Percentiles rank a stretch among this genome's conserved stretches.
Conservation (phyloP, 176 grass and related monocot species). For the Pontederia paniculata region DNA sequence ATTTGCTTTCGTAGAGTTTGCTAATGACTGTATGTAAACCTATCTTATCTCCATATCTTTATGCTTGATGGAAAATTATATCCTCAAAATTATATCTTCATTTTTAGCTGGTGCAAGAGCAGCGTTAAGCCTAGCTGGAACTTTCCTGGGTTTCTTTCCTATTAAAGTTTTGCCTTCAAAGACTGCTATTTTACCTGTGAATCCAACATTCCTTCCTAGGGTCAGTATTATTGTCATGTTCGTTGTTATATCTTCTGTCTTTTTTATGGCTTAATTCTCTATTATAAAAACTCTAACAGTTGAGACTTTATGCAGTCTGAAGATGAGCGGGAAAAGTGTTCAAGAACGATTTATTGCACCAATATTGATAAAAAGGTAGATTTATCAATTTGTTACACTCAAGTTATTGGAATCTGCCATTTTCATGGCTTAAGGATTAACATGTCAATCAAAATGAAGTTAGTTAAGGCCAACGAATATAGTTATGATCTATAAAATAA, state of each 20-base stretch:
- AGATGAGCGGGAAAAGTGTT: conserved; percentile 31
- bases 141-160: conserved; percentile 14
- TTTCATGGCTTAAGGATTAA: not conserved
- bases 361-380: conserved; percentile 35
- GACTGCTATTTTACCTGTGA: conserved; percentile 44
- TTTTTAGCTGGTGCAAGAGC: conserved; percentile 26
- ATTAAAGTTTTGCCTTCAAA: conserved; percentile 28
- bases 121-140: conserved; percentile 23
- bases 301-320: conserved; percentile 25
- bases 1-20: conserved; percentile 39
- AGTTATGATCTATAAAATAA: not conserved
- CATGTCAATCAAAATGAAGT: not conserved
- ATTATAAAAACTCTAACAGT: not conserved
- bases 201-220: conserved; percentile 38
- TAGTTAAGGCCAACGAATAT: not conserved
- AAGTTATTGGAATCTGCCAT: not conserved
- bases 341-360: conserved; percentile 39
- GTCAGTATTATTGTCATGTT: conserved; percentile 6
- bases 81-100: not conserved
- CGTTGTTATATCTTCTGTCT: not conserved
- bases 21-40: conserved; percentile 21
- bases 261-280: conserved; percentile 5
- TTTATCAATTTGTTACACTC: not conserved
- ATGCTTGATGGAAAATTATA: not conserved
- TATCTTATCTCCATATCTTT: not conserved